Base-by-base conservation (phyloP, 768 basidiomycete species). In the Lentinula boryana region DNA sequence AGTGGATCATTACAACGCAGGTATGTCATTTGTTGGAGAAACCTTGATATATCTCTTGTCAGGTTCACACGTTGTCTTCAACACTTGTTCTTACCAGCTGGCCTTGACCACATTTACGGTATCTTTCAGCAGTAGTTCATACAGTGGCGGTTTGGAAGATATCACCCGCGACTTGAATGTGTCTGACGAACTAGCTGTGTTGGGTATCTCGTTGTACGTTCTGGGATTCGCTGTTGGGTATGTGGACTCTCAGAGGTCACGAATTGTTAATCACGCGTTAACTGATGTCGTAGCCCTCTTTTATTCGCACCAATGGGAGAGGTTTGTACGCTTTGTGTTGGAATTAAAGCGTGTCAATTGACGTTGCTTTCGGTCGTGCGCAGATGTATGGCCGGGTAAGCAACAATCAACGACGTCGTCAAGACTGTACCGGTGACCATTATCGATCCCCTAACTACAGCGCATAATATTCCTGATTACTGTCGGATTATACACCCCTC, bases 201-300 rank as follows among this genome's bases (percentile, higher is more conserved):
- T 85, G 6, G 85, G 85, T 15, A 76, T 87, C 21, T 84, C 85
- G 4, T 70, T 86, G 15, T 87, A 85, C 67, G 83, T 88, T 36
- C 69, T 88, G 33, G 85, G 85, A 1, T 85, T 88, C 66, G 84
- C 80, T 4, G 64, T 85, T 23, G 84, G 84, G 57, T 58, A 80
- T 83, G 60, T 71, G 16, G 31, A 16, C 16, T 31, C 2, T 18
- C 9, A 40, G n/a, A 21, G 4, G 31, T 62, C 61, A 35, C 51
- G 49, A 58, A 13, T 32, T n/a, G 36, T 27, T 8, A 32, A 50
- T 58, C 43, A 43, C 60, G 33, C 50, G 36, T 40, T 23, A 10
- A 41, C 7, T 16, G 18, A 27, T 41, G 40, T 36, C n/a, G 9
- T 18, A 58, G 57, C 2, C 80, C 81, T 5, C 70, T 81, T 1